A percentile compares a stretch with the other conserved stretches of the same genome.
Evolutionary conservation across 208 protist genomes (phyloP).

Genomic region (Trypanosoma avium): DNA sequence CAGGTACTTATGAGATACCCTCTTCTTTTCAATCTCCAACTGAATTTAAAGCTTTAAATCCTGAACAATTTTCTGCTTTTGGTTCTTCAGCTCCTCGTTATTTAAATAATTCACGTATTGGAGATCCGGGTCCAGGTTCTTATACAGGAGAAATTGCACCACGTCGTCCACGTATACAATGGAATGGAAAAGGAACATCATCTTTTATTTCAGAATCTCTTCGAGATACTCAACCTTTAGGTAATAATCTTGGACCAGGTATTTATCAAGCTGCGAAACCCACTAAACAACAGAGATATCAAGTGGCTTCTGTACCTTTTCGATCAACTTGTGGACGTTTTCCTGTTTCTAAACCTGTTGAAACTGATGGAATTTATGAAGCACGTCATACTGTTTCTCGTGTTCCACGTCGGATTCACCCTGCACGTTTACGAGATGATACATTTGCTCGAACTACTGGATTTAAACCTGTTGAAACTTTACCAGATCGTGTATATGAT

Average conservation of each 20-base stretch:
- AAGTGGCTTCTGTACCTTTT: constrained; percentile 48
- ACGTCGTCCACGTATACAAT: constrained; percentile 35
- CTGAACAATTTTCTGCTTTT: constrained; percentile 56
- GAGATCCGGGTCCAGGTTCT: constrained; percentile 60
- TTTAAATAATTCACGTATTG: constrained; percentile 7
- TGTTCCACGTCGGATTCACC: constrained; percentile 27
- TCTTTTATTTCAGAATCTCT: constrained; percentile 54
- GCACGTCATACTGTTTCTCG: constrained; percentile 23
- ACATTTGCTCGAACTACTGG: constrained; percentile 28
- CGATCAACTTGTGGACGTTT: constrained; percentile 64
- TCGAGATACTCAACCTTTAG: constrained; percentile 33
- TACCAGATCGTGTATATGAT: constrained; percentile 47
- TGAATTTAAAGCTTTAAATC: constrained; percentile 28
- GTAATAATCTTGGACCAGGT: constrained; percentile 57
- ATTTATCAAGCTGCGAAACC: constrained; percentile 41
- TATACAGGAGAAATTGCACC: constrained; percentile 80
- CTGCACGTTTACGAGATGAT: constrained; percentile 6
- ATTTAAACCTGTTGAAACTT: constrained; percentile 23
- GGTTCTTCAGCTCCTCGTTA: constrained; percentile 61
- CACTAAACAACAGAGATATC: constrained; percentile 26
- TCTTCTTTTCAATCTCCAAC: constrained; percentile 25
- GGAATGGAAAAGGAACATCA: constrained; percentile 31
- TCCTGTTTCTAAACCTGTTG: constrained; percentile 20
- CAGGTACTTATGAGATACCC: constrained; percentile 68
- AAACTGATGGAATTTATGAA: constrained; percentile 6